Conservation (phyloP, 306 rosid genomes). For the Ceratonia siliqua region DNA sequence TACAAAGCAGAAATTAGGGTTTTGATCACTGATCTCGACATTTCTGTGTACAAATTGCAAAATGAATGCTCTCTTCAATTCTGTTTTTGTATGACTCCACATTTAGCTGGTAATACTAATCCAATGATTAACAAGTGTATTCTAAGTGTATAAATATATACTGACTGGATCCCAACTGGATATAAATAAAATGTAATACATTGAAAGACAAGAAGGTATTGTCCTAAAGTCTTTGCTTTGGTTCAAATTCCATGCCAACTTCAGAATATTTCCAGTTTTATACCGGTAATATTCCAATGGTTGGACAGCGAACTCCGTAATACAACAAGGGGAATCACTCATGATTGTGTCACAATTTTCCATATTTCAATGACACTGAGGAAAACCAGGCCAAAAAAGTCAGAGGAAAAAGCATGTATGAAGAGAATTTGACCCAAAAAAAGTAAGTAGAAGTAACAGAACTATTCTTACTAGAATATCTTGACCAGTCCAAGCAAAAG, state of each 20-base stretch:
- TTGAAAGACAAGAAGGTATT: not conserved
- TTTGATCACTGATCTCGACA: not conserved
- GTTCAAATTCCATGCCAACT: conserved; percentile 4
- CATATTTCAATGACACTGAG: conserved; percentile 20
- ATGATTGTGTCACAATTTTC: conserved; percentile 15
- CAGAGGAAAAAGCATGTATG: not conserved
- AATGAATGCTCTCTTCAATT: not conserved
- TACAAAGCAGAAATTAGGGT: not conserved
- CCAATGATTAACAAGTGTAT: not conserved
- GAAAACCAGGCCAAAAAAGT: not conserved
- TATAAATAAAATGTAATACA: not conserved
- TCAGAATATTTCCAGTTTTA: not conserved
- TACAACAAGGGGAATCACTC: not conserved
- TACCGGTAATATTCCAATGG: not conserved
- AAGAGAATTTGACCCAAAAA: conserved; percentile 11
- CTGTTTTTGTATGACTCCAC: not conserved
- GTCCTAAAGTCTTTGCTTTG: not conserved
- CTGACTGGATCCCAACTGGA: not conserved
- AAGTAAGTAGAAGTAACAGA: conserved; percentile 23
- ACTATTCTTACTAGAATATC: conserved; percentile 85
- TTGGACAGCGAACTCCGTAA: not conserved
- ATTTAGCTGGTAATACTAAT: conserved; percentile 4
- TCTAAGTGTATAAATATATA: not conserved
- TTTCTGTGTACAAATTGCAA: not conserved
- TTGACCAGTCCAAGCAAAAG: conserved; percentile 95